These are phyloP conservation scores for Phaeoacremonium minimum DNA, from an alignment of 2,329 filamentous ascomycete species.

Conservation along the genomic window DNA sequence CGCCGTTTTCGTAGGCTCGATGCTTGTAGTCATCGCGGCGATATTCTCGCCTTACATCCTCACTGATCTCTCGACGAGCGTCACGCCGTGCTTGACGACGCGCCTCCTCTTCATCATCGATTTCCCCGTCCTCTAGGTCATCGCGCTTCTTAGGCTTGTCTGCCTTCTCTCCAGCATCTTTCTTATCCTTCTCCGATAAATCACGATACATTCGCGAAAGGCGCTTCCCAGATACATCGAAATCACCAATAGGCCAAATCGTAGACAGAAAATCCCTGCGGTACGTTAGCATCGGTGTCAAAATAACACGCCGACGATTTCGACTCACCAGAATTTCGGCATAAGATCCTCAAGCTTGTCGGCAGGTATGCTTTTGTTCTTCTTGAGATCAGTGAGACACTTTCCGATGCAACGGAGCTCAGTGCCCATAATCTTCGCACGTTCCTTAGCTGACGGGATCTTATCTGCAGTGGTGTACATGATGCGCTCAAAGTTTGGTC, in stretches of 20 bases:
- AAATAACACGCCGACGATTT: not conserved
- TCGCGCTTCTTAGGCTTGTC: conserved; percentile 18
- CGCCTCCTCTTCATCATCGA: conserved; percentile 28
- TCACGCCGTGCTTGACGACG: conserved; percentile 13
- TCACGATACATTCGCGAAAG: conserved; percentile 30
- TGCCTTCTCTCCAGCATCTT: conserved; percentile 17
- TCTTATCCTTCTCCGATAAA: conserved; percentile 25
- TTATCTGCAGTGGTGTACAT: conserved; percentile 25
- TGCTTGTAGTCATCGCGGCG: conserved; percentile 20
- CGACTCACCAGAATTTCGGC: conserved; percentile 28
- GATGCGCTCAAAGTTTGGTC: conserved; percentile 28
- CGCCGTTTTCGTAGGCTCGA: conserved; percentile 22
- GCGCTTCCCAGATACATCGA: conserved; percentile 27
- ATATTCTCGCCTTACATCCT: conserved; percentile 21
- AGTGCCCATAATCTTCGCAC: conserved; percentile 28
- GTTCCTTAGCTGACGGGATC: conserved; percentile 22
- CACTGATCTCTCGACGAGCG: conserved; percentile 10
- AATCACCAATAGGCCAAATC: conserved; percentile 31
- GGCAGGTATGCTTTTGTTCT: conserved; percentile 20
- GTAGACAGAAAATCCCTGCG: conserved; percentile 31
- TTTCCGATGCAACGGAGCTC: conserved; percentile 30
- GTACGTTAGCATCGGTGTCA: conserved; percentile 12
- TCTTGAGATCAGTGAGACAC: conserved; percentile 24
- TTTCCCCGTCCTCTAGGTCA: conserved; percentile 31
- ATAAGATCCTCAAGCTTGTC: conserved; percentile 26